Evolutionary conservation across 345 rosid species (phyloP).

Genomic region (Brassica nigra): DNA sequence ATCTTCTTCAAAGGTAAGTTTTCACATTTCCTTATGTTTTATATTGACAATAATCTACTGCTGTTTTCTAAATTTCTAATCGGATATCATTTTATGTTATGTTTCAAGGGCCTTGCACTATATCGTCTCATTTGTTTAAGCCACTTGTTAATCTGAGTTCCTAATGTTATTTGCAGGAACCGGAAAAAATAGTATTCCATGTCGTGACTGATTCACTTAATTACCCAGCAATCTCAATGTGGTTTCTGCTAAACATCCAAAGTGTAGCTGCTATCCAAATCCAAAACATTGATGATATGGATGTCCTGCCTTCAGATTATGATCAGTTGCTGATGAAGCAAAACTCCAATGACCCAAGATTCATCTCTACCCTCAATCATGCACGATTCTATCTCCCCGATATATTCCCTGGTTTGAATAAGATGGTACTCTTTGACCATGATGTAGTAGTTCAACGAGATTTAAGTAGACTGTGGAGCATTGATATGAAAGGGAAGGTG

Average conservation of each 20-base stretch:
- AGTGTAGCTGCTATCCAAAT: conserved; percentile 66
- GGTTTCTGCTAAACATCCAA: conserved; percentile 78
- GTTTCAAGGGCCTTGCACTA: conserved; percentile 5
- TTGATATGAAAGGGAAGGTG: conserved; percentile 78
- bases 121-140: conserved; percentile 2
- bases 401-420: conserved; percentile 69
- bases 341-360: conserved; percentile 67
- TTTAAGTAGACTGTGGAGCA: conserved; percentile 66
- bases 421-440: conserved; percentile 81
- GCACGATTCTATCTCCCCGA: conserved; percentile 89
- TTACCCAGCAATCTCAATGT: conserved; percentile 83
- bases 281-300: conserved; percentile 63
- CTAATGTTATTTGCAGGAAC: conserved; percentile 52
- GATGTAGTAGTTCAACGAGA: conserved; percentile 94
- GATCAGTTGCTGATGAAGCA: conserved; percentile 54
- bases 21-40: neutral
- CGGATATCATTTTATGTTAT: neutral
- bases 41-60: neutral
- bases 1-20: conserved; percentile 65
- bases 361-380: conserved; percentile 67
- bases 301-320: conserved; percentile 61
- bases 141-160: conserved; percentile 25
- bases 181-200: conserved; percentile 76
- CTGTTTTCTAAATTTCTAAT: neutral
- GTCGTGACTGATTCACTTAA: conserved; percentile 85